Evolutionary conservation across 345 rosid species (phyloP), one percentile per base, ranked within the genome.

Genomic region (Rhodamnia rubescens): DNA sequence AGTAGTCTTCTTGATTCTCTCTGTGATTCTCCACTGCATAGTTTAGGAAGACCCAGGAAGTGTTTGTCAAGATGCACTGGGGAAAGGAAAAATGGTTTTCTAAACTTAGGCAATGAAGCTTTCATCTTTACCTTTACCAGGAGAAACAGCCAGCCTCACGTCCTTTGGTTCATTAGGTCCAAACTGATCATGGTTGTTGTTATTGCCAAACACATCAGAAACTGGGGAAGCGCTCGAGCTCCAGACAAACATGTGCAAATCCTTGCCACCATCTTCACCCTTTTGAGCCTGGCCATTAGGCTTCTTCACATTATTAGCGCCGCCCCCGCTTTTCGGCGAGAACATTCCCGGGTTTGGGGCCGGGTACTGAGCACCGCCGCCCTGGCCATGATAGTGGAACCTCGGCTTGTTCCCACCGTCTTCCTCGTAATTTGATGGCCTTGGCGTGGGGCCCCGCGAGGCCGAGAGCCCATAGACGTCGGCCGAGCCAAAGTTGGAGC

Each of bases 221-320:
- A 95, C 99, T 16, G 99, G 99, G 10, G 99, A 97, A 16, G 98
- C 96, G 61, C 96, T 97, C 4, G 98, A 95, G 87, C 99, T 97
- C 99, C 99, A 97, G 16, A 97, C 99, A 85, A 95, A 96, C 99
- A 97, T 96, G 52, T 93, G 99, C 57, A 97, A 95, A 89, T 97
- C 99, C 88, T 87, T 93, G 4, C 94, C 93, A 74, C 92, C 94
- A 22, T 88, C 92, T 58, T 89, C 95, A 44, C 74, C 54, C 82
- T 90, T 91, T 69, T 32, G 78, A 69, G 78, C 78, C 82, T 84
- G 88, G 86, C 87, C 92, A 90, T 91, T 93, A 50, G 88, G 88
- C 83, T 54, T 86, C 81, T 53, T 61, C 86, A 84, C 74, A 89
- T 93, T 32, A 32, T 69, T 69, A 32, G 13, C 24, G 89, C 86